phyloP scores from a whole-genome alignment of 148 eudicot species.

The Rhododendron ferrugineum region DNA sequence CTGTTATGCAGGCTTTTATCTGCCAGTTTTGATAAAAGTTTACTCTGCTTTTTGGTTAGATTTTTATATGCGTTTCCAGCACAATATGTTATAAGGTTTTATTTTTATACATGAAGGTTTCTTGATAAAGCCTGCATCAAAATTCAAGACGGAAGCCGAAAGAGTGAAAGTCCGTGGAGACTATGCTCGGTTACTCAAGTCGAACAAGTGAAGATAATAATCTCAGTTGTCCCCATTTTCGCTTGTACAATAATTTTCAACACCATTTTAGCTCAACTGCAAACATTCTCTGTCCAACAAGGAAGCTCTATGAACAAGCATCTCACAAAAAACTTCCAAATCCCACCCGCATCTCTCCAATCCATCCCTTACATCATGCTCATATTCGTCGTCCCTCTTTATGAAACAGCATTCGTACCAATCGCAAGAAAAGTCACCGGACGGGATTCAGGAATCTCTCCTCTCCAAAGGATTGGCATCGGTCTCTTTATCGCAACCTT shows the following conservation, averaged over 20 bases:
- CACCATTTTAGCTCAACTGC: conserved; percentile 91
- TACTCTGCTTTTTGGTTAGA: neutral
- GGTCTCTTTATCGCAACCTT: conserved; percentile 75
- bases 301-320: conserved; percentile 63
- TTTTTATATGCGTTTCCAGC: neutral
- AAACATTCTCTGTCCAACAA: conserved; percentile 94
- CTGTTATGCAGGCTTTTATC: neutral
- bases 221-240: conserved; percentile 80
- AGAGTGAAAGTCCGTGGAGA: conserved; percentile 52
- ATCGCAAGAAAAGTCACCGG: conserved; percentile 50
- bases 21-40: neutral
- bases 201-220: conserved; percentile 78
- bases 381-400: conserved; percentile 69
- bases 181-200: conserved; percentile 75
- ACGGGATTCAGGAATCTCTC: conserved; percentile 67
- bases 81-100: neutral
- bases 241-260: conserved; percentile 87
- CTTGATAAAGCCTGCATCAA: conserved; percentile 87
- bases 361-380: conserved; percentile 81
- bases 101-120: conserved; percentile 32
- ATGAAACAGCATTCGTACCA: conserved; percentile 72
- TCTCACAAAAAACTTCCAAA: conserved; percentile 39
- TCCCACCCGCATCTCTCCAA: conserved; percentile 94
- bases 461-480: conserved; percentile 68
- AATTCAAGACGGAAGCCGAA: conserved; percentile 22